Percentiles rank a stretch among this genome's conserved stretches.
Conservation (phyloP, 1,139 yeast genomes). For the Sugiyamaella novakii region DNA sequence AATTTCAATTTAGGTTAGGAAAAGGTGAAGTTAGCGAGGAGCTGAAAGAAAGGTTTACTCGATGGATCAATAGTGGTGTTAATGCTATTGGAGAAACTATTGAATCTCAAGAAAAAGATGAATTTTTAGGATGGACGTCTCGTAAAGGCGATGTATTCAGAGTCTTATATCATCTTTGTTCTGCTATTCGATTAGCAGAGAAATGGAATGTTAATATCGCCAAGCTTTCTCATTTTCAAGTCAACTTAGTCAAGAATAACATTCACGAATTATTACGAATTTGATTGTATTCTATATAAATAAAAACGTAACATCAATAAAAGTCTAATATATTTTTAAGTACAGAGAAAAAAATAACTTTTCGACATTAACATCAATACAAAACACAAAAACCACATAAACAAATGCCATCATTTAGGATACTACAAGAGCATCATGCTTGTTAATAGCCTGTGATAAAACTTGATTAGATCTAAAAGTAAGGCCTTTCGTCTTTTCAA, state of each 20-base stretch:
- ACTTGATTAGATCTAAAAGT: conserved; percentile 59
- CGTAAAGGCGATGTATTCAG: conserved; percentile 26
- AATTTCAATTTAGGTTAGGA: neutral
- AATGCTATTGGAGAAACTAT: conserved; percentile 22
- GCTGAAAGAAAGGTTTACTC: neutral
- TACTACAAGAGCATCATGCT: conserved; percentile 30
- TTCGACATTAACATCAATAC: neutral
- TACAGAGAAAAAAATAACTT: conserved; percentile 3
- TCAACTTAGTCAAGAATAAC: neutral
- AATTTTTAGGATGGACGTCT: conserved; percentile 45
- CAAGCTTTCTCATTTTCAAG: neutral
- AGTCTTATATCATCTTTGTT: conserved; percentile 21
- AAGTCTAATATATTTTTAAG: conserved; percentile 1
- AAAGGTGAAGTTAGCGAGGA: neutral
- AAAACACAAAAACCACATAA: neutral
- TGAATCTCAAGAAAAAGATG: conserved; percentile 35
- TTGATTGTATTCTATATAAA: neutral
- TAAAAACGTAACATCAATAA: conserved; percentile 1
- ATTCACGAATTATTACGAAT: conserved; percentile 20
- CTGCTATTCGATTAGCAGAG: conserved; percentile 6
- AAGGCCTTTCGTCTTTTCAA: conserved; percentile 62
- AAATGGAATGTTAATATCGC: neutral
- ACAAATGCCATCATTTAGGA: conserved; percentile 19
- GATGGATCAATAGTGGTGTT: conserved; percentile 24
- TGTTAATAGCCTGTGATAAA: conserved; percentile 43